phyloP scores from a whole-genome alignment of 1,139 yeast genomes.

The Pichia sp. region DNA sequence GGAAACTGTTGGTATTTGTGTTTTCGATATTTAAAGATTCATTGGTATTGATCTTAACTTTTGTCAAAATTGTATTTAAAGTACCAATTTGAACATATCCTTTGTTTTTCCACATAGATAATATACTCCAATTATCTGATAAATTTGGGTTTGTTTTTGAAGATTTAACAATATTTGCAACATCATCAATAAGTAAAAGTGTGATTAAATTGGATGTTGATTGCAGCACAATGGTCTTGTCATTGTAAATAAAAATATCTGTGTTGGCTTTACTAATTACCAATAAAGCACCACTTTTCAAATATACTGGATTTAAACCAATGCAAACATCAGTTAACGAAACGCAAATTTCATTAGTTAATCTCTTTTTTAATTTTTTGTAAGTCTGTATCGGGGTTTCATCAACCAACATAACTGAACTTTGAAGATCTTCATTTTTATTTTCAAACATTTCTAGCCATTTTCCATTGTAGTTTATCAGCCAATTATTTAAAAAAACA shows the following conservation, averaged over 20 bases:
- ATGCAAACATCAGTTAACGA: constrained; percentile 47
- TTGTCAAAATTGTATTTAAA: constrained; percentile 39
- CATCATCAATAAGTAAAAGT: constrained; percentile 55
- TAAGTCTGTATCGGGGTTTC: no score
- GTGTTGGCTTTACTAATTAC: constrained; percentile 47
- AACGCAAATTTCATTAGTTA: constrained; percentile 36
- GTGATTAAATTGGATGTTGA: constrained; percentile 42
- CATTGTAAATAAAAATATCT: constrained; percentile 36
- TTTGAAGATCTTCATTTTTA: constrained; percentile 7
- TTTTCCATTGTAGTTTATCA: constrained; percentile 47
- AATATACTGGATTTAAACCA: constrained; percentile 54
- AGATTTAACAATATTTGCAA: constrained; percentile 29
- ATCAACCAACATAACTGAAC: background rate
- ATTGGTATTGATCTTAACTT: constrained; percentile 25
- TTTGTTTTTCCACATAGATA: constrained; percentile 29
- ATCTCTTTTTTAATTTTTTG: constrained; percentile 2
- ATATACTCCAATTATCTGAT: constrained; percentile 32
- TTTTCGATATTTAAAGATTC: background rate
- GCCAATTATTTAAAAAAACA: constrained; percentile 39
- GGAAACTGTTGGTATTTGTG: constrained; percentile 31
- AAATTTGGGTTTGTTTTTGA: constrained; percentile 18
- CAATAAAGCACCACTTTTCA: constrained; percentile 47
- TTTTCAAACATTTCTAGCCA: constrained; percentile 41
- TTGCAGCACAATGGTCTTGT: constrained; percentile 18
- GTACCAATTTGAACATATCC: constrained; percentile 46